Percentiles rank a stretch among this genome's conserved stretches.
Evolutionary conservation across 306 rosid species (phyloP).

Genomic region (Sechiopsis laciniata): DNA sequence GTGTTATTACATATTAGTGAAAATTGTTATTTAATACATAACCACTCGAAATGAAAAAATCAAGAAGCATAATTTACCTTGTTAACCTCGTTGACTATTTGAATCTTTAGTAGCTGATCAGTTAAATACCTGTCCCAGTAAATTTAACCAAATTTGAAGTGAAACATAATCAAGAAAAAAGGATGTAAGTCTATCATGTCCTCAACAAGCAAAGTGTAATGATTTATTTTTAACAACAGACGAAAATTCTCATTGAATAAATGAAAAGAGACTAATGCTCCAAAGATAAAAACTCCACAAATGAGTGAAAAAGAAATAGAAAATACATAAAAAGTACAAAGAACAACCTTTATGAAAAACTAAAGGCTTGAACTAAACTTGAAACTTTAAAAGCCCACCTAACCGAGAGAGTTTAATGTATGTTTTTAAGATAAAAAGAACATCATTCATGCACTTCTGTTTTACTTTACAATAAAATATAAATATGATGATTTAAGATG

Average conservation of each 20-base stretch:
- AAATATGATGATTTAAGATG: neutral
- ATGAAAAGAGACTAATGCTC: no score
- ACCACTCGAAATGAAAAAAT: conserved; percentile 15
- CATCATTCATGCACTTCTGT: neutral
- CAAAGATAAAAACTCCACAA: no score
- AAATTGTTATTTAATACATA: neutral
- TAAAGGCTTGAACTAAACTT: no score
- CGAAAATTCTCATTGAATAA: no score
- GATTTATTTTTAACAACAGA: no score
- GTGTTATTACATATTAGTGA: conserved; percentile 4
- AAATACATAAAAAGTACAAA: no score
- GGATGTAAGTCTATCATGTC: neutral
- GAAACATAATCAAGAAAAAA: conserved; percentile 7
- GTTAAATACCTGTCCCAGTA: conserved; percentile 55
- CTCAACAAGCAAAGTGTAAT: neutral
- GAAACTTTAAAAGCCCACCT: no score
- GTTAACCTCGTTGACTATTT: conserved; percentile 72
- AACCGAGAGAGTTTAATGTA: neutral
- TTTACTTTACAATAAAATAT: neutral
- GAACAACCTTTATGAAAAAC: no score
- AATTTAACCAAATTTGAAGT: neutral
- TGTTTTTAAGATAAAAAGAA: neutral
- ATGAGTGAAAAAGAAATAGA: no score
- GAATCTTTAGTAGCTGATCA: conserved; percentile 66
- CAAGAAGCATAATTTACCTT: conserved; percentile 44